phyloP scores from a whole-genome alignment of 1,284 basidiomycete genomes.

The Vanrija pseudolonga region DNA sequence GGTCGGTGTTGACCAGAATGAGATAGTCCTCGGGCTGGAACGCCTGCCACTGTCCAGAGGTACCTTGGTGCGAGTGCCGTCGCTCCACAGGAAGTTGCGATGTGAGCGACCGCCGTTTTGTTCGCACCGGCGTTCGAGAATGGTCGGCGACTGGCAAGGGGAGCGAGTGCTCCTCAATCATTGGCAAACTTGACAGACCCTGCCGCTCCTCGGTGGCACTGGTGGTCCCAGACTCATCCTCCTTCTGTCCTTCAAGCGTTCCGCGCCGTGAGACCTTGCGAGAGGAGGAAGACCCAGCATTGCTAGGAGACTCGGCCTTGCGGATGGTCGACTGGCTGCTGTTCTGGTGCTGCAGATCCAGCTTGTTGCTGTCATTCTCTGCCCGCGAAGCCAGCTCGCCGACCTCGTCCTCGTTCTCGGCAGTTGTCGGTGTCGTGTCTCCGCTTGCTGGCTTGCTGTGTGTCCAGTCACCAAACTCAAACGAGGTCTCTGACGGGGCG shows the following conservation, averaged over 20 bases:
- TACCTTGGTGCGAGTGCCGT: constrained; percentile 41
- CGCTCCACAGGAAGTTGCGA: constrained; percentile 59
- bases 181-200: constrained; percentile 48
- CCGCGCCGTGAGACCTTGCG: neutral
- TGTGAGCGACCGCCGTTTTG: constrained; percentile 88
- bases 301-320: constrained; percentile 16
- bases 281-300: neutral
- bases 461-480: constrained; percentile 23
- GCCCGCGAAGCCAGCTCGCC: no score
- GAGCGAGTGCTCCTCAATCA: constrained; percentile 36
- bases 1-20: constrained; percentile 63
- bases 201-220: constrained; percentile 11
- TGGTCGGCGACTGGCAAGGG: constrained; percentile 47
- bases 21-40: constrained; percentile 58
- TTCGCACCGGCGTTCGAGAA: constrained; percentile 83
- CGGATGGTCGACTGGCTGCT: constrained; percentile 51
- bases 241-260: neutral
- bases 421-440: constrained; percentile 43
- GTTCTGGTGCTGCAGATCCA: constrained; percentile 46
- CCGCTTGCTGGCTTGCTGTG: constrained; percentile 29
- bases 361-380: constrained; percentile 16
- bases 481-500: constrained; percentile 36
- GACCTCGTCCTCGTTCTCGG: constrained; percentile 35
- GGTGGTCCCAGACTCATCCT: no score
- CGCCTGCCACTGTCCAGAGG: constrained; percentile 32